These are phyloP conservation scores for Penicillium herquei DNA, from an alignment of 495 filamentous ascomycete species.

Conservation along the genomic window DNA sequence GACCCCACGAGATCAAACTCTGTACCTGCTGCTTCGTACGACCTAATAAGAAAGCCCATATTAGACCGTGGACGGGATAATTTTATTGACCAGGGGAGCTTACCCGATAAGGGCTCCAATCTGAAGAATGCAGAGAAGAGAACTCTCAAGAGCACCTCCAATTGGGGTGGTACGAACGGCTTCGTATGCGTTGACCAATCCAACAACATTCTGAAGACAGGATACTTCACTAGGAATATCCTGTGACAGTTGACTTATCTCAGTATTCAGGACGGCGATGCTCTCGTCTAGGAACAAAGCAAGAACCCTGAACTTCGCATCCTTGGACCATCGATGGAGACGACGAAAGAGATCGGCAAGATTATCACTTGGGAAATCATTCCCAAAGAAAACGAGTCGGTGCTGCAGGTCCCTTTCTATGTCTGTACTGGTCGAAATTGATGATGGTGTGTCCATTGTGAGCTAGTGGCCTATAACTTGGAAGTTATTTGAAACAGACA, in stretches of 20 bases:
- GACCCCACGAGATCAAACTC: slow-evolving; percentile 22
- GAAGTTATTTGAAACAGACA: too few relatives aligned
- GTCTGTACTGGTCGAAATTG: too few relatives aligned
- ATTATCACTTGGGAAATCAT: slow-evolving; percentile 43
- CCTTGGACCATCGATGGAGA: slow-evolving; percentile 40
- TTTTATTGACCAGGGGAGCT: too few relatives aligned
- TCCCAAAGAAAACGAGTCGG: slow-evolving; percentile 34
- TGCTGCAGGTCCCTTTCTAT: too few relatives aligned
- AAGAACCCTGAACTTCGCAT: slow-evolving; percentile 29
- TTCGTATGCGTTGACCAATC: too few relatives aligned
- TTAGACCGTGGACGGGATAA: slow-evolving; percentile 19
- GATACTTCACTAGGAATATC: slow-evolving; percentile 29
- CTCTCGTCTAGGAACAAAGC: slow-evolving; percentile 36
- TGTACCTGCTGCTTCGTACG: slow-evolving; percentile 16
- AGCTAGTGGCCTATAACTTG: too few relatives aligned
- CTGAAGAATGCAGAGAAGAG: too few relatives aligned
- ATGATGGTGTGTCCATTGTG: too few relatives aligned
- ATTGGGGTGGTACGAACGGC: too few relatives aligned
- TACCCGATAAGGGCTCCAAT: too few relatives aligned
- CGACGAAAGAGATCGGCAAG: slow-evolving; percentile 38
- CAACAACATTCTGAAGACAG: slow-evolving; percentile 19
- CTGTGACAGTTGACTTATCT: slow-evolving; percentile 28
- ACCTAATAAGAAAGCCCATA: slow-evolving; percentile 19
- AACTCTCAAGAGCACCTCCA: too few relatives aligned
- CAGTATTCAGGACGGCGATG: slow-evolving; percentile 34